Base-by-base conservation (phyloP, 305 asterid genomes). In the Galium porrigens region DNA sequence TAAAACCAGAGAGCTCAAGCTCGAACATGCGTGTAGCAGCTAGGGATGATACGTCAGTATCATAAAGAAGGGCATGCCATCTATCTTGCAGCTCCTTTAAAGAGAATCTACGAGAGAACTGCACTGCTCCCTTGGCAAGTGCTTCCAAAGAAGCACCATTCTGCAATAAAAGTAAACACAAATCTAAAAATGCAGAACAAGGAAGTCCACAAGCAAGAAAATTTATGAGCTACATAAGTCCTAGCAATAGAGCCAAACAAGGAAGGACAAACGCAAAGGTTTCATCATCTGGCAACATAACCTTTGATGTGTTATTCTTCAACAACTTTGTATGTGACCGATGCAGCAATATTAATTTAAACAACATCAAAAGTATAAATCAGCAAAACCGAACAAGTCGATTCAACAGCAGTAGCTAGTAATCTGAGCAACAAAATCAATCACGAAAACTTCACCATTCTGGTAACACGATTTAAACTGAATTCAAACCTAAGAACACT, bases 81-180 rank as follows among this genome's bases (percentile, higher is more conserved):
- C 96, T 82, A 70, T 82, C 85, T 63, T 68, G 84, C 75, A 87
- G 83, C 76, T 92, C 96, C 62, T 65, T 79, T 63, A 82, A 80
- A 61, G 90, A 80, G 70, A 76, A 89, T 81, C 83, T 78, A 69
- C 90, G 91, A 51, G 99, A 89, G 84, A 92, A 92, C 70, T 74
- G 85, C 15, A 86, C 86, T 53, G 95, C 99, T 32, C 99, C 99
- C 81, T 84, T 92, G 58, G 95, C 96, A 68, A 92, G 97, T 69
- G 97, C 85, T 82, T 92, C 96, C 73, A 92, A 70, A 20, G 99
- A 87, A 62, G 96, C 96, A 79, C 95, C 99, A 51, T 85, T 86
- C 99, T 87, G 81, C 59, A 62, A 70, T 34, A 48, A 69, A 46
- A 61, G 17, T 34, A 14, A 63, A 33, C 66, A 14, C 56, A 62